Conservation (phyloP, 2,329 filamentous ascomycete genomes). For the Aspergillus quadricinctus region DNA sequence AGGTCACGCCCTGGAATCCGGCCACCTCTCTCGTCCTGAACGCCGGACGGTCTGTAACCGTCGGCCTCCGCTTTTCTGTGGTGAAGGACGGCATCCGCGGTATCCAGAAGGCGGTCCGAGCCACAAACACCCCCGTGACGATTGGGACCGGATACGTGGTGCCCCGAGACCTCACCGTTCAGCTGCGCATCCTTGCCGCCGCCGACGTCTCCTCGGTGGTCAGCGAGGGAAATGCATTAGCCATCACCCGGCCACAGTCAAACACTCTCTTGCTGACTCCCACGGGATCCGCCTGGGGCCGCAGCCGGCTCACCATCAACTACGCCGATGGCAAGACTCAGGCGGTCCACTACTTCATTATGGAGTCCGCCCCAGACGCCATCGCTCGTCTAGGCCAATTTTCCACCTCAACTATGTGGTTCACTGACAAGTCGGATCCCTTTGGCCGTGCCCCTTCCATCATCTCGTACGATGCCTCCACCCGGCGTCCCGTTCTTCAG, state of each 20-base stretch:
- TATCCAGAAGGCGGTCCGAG: conserved; percentile 46
- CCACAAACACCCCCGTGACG: conserved; percentile 46
- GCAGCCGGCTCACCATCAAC: conserved; percentile 45
- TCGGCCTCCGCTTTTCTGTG: conserved; percentile 51
- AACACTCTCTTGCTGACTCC: conserved; percentile 14
- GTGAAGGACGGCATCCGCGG: conserved; percentile 42
- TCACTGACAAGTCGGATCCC: conserved; percentile 48
- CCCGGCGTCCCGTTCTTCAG: conserved; percentile 39
- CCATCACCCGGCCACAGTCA: conserved; percentile 22
- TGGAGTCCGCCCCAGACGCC: conserved; percentile 43
- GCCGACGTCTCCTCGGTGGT: conserved; percentile 4
- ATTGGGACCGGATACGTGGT: conserved; percentile 53
- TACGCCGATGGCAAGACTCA: conserved; percentile 49
- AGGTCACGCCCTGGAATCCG: conserved; percentile 51
- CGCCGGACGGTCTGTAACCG: conserved; percentile 43
- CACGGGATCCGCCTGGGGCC: conserved; percentile 45
- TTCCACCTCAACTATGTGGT: conserved; percentile 53
- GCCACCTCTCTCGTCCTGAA: conserved; percentile 46
- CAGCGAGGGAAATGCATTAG: conserved; percentile 28
- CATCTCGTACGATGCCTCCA: conserved; percentile 51
- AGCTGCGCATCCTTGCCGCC: conserved; percentile 44
- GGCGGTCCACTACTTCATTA: conserved; percentile 55
- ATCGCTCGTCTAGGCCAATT: conserved; percentile 50
- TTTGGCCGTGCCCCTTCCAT: conserved; percentile 53
- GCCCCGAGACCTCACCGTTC: conserved; percentile 44